Conservation (phyloP, 2,329 filamentous ascomycete species). For the Cladophialophora immunda region DNA sequence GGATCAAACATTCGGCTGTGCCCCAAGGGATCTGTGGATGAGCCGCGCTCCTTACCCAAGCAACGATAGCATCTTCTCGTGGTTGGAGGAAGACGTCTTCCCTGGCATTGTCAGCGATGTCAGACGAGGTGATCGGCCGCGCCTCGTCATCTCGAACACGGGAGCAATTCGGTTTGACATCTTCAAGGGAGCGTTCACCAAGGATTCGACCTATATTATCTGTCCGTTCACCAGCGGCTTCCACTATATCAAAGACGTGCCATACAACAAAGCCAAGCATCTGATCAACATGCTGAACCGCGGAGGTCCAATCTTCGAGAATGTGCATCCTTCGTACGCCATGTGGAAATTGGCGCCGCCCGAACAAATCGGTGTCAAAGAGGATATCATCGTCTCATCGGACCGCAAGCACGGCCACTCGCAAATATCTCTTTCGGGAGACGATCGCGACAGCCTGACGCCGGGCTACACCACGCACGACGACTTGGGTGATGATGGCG, state of each 20-base stretch:
- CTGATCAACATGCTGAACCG: slow-evolving; percentile 69
- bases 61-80: slow-evolving; percentile 79
- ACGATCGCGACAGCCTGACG: slow-evolving; percentile 49
- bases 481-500: slow-evolving; percentile 82
- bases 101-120: slow-evolving; percentile 70
- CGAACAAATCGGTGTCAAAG: slow-evolving; percentile 49
- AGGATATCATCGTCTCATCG: slow-evolving; percentile 27
- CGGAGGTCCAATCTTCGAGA: slow-evolving; percentile 59
- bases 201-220: slow-evolving; percentile 83
- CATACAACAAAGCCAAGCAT: slow-evolving; percentile 76
- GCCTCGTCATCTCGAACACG: slow-evolving; percentile 83
- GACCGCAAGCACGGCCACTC: background rate
- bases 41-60: slow-evolving; percentile 77
- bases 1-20: slow-evolving; percentile 81
- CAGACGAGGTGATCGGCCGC: slow-evolving; percentile 67
- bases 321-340: slow-evolving; percentile 47
- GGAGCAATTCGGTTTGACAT: slow-evolving; percentile 95
- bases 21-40: slow-evolving; percentile 83
- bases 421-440: slow-evolving; percentile 45
- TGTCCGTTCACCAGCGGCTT: slow-evolving; percentile 88
- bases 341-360: slow-evolving; percentile 52
- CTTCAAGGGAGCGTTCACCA: slow-evolving; percentile 89
- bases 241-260: slow-evolving; percentile 79
- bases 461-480: slow-evolving; percentile 91
- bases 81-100: slow-evolving; percentile 79